Base-by-base conservation (phyloP, 1,284 basidiomycete genomes). In the Pyrrhoderma lamaoense region DNA sequence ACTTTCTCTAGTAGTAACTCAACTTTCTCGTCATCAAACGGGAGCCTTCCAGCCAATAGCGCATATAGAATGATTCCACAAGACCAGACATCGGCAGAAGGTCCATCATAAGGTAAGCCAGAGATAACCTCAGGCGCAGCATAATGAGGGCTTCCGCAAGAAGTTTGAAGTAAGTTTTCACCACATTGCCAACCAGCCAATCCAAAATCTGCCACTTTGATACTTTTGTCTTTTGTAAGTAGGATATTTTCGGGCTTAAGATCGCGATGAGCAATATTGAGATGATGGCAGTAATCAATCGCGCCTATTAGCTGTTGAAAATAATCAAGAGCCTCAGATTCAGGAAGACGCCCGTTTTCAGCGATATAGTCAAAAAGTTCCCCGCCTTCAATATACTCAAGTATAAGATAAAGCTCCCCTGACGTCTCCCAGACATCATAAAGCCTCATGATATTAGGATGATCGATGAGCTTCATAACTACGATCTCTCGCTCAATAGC, bases 391-490 rank as follows among this genome's bases (percentile, higher is more conserved):
- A 97, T 87, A 65, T 97, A 99, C 70, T 99, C 95, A 65, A 99
- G 87, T 62, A 99, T 87, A 54, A 99, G 84, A 67, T 80, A 95
- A 59, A 97, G 80, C 57, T 94, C 86, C 47, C 82, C 82, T 2
- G 85, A 88, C 0, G 93, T 96, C 71, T 99, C 94, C 88, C 93
- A 98, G 55, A 99, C 95, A 64, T 99, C 95, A 72, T 94, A 95
- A 9, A 82, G 65, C 44, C 72, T 74, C 49, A 70, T 61, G 16
- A 60, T 57, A 59, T 81, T 81, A 8, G 79, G 79, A 59, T 83
- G 80, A 60, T 80, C 79, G 58, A 83, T 79, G 49, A 83, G 69
- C 64, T 82, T 82, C 80, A 99, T 98, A 66, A 99, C 90, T 60
- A 98, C 93, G 56, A 99, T 98, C 69, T 99, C 96, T 57, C 94